phyloP scores from a whole-genome alignment of 768 basidiomycete species.

The Cyathus striatus region DNA sequence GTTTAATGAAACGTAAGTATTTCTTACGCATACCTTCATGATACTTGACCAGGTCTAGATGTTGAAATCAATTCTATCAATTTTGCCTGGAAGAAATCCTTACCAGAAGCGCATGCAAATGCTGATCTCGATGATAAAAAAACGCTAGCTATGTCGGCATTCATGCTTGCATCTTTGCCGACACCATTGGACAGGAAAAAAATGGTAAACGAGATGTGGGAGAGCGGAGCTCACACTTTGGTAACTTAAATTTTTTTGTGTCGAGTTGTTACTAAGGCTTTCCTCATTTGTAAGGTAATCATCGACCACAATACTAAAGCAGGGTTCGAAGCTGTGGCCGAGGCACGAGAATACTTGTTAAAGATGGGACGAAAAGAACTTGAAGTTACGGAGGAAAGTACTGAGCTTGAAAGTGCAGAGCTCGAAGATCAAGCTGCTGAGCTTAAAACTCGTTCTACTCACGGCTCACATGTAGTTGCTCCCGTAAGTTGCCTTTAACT shows the following conservation, averaged over 20 bases:
- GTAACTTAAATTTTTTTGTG: slow-evolving; percentile 26
- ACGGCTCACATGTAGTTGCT: slow-evolving; percentile 81
- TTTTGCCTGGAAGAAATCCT: slow-evolving; percentile 52
- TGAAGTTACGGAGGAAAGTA: slow-evolving; percentile 36
- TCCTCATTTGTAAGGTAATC: slow-evolving; percentile 61
- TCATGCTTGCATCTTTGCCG: slow-evolving; percentile 73
- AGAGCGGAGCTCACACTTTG: slow-evolving; percentile 81
- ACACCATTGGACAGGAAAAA: slow-evolving; percentile 55
- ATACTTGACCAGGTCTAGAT: slow-evolving; percentile 31
- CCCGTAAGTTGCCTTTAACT: slow-evolving; percentile 49
- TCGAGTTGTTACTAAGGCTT: neutral
- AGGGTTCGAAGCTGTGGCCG: slow-evolving; percentile 77
- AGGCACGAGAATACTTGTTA: slow-evolving; percentile 73
- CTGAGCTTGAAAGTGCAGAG: too few relatives aligned
- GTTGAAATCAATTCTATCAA: slow-evolving; percentile 38
- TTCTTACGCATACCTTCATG: neutral
- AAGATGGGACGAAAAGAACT: slow-evolving; percentile 53
- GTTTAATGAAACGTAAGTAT: slow-evolving; percentile 33
- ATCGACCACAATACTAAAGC: slow-evolving; percentile 76
- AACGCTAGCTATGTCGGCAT: slow-evolving; percentile 78
- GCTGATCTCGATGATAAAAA: slow-evolving; percentile 36
- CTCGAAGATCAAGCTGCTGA: too few relatives aligned
- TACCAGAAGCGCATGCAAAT: slow-evolving; percentile 41
- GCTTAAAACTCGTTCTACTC: slow-evolving; percentile 21
- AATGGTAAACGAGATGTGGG: slow-evolving; percentile 84